These are phyloP conservation scores for Mercurialis annua DNA, from an alignment of 345 rosid species.

Conservation along the genomic window DNA sequence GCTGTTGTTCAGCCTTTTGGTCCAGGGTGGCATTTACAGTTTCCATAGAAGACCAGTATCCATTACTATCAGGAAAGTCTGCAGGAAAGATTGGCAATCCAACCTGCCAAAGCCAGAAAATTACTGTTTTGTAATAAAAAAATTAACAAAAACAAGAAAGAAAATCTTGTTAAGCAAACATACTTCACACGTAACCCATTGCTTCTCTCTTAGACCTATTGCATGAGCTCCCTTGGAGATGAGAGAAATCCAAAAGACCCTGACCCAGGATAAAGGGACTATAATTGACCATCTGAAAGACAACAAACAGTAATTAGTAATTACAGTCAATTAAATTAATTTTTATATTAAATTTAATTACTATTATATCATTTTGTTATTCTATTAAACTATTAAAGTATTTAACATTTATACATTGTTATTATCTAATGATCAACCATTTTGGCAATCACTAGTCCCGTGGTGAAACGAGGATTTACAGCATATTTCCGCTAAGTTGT, in stretches of 20 bases:
- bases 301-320: not conserved
- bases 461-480: too few relatives aligned
- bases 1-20: conserved; percentile 43
- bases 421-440: too few relatives aligned
- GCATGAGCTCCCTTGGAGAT: conserved; percentile 71
- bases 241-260: conserved; percentile 62
- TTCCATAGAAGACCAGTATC: conserved; percentile 52
- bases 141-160: not conserved
- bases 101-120: conserved; percentile 40
- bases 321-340: too few relatives aligned
- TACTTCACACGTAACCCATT: conserved; percentile 80
- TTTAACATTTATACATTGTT: too few relatives aligned
- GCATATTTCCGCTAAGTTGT: too few relatives aligned
- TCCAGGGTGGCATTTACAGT: conserved; percentile 46
- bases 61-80: conserved; percentile 80
- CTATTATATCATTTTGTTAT: too few relatives aligned
- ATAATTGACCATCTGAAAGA: conserved; percentile 76
- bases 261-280: conserved; percentile 80
- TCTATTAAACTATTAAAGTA: too few relatives aligned
- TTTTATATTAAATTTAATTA: too few relatives aligned
- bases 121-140: not conserved
- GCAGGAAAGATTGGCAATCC: conserved; percentile 74
- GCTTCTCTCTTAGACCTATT: conserved; percentile 83
- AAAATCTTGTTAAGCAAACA: conserved; percentile 16
- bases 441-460: too few relatives aligned